These are phyloP conservation scores for Teratosphaeria destructans DNA, from an alignment of 2,329 filamentous ascomycete species.

Conservation along the genomic window DNA sequence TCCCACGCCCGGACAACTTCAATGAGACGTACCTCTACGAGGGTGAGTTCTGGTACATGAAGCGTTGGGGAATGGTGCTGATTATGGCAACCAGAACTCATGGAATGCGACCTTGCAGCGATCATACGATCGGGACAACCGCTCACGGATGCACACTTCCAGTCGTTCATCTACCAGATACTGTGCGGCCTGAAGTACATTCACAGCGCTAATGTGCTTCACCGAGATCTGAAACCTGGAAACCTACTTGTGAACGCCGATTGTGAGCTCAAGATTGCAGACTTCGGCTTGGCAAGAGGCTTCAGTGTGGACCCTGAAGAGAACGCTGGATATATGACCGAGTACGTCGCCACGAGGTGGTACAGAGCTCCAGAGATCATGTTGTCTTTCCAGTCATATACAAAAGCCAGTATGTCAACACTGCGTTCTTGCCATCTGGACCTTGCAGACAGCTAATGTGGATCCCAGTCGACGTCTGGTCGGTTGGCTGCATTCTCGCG, in stretches of 20 bases:
- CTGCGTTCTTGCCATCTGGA: not conserved
- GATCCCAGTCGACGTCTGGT: conserved; percentile 86
- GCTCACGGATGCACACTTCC: conserved; percentile 95
- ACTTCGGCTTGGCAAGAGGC: conserved; percentile 91
- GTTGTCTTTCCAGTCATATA: conserved; percentile 99
- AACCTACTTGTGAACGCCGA: conserved; percentile 97
- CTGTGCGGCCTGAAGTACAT: conserved; percentile 98
- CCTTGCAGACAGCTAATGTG: not conserved
- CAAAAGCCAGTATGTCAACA: conserved; percentile 79
- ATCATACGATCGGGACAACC: conserved; percentile 97
- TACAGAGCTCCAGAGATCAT: conserved; percentile 98
- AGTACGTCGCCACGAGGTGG: conserved; percentile 97
- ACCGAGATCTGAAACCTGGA: conserved; percentile 92
- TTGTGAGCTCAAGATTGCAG: conserved; percentile 98
- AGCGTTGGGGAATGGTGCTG: not conserved
- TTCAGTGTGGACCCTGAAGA: conserved; percentile 97
- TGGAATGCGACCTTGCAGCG: conserved; percentile 97
- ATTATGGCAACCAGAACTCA: conserved; percentile 58
- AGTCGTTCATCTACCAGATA: conserved; percentile 99
- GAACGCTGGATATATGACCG: conserved; percentile 98
- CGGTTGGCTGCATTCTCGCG: conserved; percentile 92
- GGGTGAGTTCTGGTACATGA: conserved; percentile 46
- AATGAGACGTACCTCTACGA: conserved; percentile 99
- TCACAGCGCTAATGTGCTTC: conserved; percentile 93
- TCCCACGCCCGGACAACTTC: conserved; percentile 92